Evolutionary conservation across 441 rosid genomes (phyloP), one percentile per base, ranked within the genome.

Genomic region (Macaranga tanarius): DNA sequence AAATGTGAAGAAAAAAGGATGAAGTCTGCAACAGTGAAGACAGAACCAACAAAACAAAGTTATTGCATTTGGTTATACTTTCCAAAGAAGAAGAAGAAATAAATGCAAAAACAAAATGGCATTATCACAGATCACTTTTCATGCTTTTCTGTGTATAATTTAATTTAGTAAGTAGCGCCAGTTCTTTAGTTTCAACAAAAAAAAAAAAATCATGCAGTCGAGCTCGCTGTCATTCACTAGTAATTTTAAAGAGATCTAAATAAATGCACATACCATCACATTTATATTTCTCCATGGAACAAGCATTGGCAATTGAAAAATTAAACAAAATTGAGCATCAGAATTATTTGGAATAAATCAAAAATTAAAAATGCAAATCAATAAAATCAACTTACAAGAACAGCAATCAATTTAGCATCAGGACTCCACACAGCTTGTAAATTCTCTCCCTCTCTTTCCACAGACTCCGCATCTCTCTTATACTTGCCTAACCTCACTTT

Each of bases 391-490:
- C 95, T 86, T 76, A 93, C 98, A 80, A 93, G 81, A 83, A 91
- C 80, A 65, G 97, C 95, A 34, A 95, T 82, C 86, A 95, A 79
- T 82, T 92, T 93, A 65, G 88, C 62, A 71, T 95, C 98, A 4
- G 93, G 94, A 62, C 98, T 95, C 99, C 98, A 93, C 75, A 87
- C 97, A 70, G 95, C 98, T 69, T 80, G 92, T 74, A 86, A 72
- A 85, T 91, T 90, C 87, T 91, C 97, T 0, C 99, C 99, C 76
- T 95, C 95, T 75, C 76, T 86, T 73, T 82, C 86, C 79, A 93
- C 69, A 10, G 97, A 93, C 82, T 80, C 85, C 73, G 81, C 87
- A 76, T 90, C 90, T 76, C 99, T 88, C 87, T 85, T 86, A 75
- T 85, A 93, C 84, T 88, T 95, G 28, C 95, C 98, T 79, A 95